Percentiles rank a stretch among this genome's conserved stretches.
These are phyloP conservation scores for Daldinia loculata DNA, from an alignment of 495 filamentous ascomycete species.

Conservation along the genomic window DNA sequence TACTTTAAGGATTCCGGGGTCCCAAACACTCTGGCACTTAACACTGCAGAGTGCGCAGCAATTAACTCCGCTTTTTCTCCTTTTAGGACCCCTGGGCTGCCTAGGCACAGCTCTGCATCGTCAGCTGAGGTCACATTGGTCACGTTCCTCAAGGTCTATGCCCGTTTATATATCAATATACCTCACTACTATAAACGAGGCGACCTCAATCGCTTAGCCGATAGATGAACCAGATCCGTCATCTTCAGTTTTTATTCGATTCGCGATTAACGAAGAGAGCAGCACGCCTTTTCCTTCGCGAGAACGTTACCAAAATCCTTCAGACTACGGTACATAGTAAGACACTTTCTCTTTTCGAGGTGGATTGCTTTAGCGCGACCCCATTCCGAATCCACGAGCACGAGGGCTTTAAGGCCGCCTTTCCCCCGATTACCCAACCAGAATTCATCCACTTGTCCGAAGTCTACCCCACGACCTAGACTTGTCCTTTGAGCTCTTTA, in stretches of 20 bases:
- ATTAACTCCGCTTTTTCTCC: slow-evolving; percentile 19
- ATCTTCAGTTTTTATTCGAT: slow-evolving; percentile 7
- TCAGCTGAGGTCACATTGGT: slow-evolving; percentile 42
- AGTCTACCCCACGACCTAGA: slow-evolving; percentile 44
- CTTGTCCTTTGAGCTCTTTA: slow-evolving; percentile 26
- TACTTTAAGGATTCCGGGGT: slow-evolving; percentile 24
- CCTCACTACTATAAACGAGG: slow-evolving; percentile 32
- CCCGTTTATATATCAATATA: slow-evolving; percentile 34
- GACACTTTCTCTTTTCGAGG: slow-evolving; percentile 7
- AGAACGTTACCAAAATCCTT: slow-evolving; percentile 21
- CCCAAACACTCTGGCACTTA: slow-evolving; percentile 6
- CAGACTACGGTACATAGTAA: slow-evolving; percentile 17
- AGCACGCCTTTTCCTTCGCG: background rate
- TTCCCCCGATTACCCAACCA: slow-evolving; percentile 50
- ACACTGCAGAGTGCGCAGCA: slow-evolving; percentile 6
- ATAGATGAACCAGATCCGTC: slow-evolving; percentile 5
- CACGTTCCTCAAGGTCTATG: slow-evolving; percentile 35
- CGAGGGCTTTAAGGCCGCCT: slow-evolving; percentile 26
- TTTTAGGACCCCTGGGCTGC: slow-evolving; percentile 6
- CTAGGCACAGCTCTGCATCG: slow-evolving; percentile 19
- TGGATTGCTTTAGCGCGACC: slow-evolving; percentile 19
- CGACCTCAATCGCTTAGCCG: slow-evolving; percentile 25
- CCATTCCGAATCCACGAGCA: slow-evolving; percentile 27
- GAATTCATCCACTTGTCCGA: slow-evolving; percentile 54
- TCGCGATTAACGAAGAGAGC: slow-evolving; percentile 19